Evolutionary conservation across 1,284 basidiomycete species (phyloP), one percentile per base, ranked within the genome.

Genomic region (Sanguinoderma infundibulare): DNA sequence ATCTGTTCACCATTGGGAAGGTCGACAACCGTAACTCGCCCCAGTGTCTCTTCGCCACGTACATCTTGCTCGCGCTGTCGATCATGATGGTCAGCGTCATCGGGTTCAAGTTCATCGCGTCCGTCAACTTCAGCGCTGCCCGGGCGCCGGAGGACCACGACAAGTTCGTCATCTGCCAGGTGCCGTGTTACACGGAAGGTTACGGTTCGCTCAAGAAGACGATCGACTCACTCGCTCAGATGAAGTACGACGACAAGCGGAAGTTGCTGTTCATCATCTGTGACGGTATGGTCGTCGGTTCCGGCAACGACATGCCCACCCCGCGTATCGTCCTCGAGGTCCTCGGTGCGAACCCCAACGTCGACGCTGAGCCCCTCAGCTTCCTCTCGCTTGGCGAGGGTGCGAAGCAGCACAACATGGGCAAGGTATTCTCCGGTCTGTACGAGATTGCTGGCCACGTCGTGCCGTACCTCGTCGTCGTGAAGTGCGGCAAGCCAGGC

Each of bases 151-250:
- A 98, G 76, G 90, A 98, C 70, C 94, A 98, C 73, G 97, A 98
- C 83, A 98, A 98, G 78, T 98, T 98, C 69, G 95, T 99, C 66
- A 95, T 99, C 67, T 98, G 96, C 74, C 98, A 98, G 74, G 95
- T 99, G 0, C 96, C 96, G 5, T 98, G 96, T 86, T 98, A 98
- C 74, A 98, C 96, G 1, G 95, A 98, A 83, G 96, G 95, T 67
- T 92, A 97, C 69, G 79, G 86, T 35, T 98, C 95, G 3, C 83
- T 99, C 63, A 86, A 91, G 63, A 84, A 83, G 70, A 98, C 97
- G 5, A 97, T 99, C 75, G 95, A 99, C 75, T 98, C 96, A 20
- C 81, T 99, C 59, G 94, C 97, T 7, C 88, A 91, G 72, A 84
- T 98, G 75, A 96, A 95, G 76, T 99, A 98, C 73, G 96, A 99